A percentile compares a stretch with the other conserved stretches of the same genome.
Conservation (phyloP, 208 protist genomes). For the Crithidia acanthocephali region DNA sequence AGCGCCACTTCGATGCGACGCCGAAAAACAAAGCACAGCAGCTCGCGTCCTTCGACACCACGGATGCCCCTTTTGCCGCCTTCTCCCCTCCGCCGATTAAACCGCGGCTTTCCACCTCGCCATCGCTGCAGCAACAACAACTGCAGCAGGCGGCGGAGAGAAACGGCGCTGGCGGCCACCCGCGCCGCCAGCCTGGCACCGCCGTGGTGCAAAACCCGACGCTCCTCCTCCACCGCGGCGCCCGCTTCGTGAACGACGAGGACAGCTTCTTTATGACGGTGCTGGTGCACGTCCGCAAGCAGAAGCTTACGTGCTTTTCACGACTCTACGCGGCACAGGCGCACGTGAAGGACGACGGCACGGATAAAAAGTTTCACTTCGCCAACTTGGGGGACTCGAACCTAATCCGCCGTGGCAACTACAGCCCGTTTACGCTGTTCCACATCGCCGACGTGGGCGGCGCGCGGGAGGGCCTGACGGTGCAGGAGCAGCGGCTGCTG, state of each 20-base stretch:
- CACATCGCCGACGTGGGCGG: constrained; percentile 13
- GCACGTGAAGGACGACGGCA: constrained; percentile 6
- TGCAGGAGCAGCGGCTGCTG: constrained; percentile 34
- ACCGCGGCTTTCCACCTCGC: not conserved
- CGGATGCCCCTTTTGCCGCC: not conserved
- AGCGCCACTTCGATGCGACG: not conserved
- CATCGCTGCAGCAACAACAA: not conserved
- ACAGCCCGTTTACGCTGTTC: constrained; percentile 21
- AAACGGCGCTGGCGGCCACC: not conserved
- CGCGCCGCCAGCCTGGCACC: constrained; percentile 11
- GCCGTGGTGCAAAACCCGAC: constrained; percentile 12
- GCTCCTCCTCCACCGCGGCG: constrained; percentile 22
- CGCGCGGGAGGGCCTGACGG: constrained; percentile 33
- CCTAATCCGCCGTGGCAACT: not conserved
- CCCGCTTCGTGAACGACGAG: constrained; percentile 26
- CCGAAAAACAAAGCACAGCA: not conserved
- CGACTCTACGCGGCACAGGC: constrained; percentile 27
- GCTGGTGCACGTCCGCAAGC: constrained; percentile 18
- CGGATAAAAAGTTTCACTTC: constrained; percentile 11
- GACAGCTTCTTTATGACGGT: constrained; percentile 22
- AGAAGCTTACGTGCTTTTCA: constrained; percentile 2
- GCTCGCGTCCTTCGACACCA: constrained; percentile 8
- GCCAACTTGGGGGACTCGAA: constrained; percentile 4
- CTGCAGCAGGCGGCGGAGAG: not conserved
- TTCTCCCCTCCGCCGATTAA: not conserved